A percentile compares a stretch with the other conserved stretches of the same genome.
Evolutionary conservation across 352 stramenopile genomes (phyloP).

Genomic region (Pythium vanterpoolii): DNA sequence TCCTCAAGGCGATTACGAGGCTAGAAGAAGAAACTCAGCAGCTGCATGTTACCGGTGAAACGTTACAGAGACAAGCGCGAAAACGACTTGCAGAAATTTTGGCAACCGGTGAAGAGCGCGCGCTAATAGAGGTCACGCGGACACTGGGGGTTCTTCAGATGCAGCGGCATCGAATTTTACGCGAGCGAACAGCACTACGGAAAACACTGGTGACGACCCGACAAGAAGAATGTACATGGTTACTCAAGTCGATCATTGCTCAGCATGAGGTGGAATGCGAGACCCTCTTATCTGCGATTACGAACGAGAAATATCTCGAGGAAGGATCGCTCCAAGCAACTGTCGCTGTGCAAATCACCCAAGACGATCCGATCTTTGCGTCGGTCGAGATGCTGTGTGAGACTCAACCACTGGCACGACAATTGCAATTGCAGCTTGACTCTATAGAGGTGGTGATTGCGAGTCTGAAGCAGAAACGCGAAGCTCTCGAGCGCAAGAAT

Average conservation of each 20-base stretch:
- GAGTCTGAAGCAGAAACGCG: constrained; percentile 3
- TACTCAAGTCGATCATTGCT: constrained; percentile 20
- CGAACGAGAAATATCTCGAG: constrained; percentile 21
- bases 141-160: constrained; percentile 12
- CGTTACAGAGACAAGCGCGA: constrained; percentile 8
- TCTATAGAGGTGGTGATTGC: constrained; percentile 6
- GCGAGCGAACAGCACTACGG: constrained; percentile 6
- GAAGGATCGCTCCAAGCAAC: constrained; percentile 23
- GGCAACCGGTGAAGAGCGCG: constrained; percentile 2
- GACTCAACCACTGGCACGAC: constrained; percentile 11
- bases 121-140: constrained; percentile 7
- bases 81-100: constrained; percentile 8
- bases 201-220: constrained; percentile 11
- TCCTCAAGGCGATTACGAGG: constrained; percentile 13
- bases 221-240: constrained; percentile 24
- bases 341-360: constrained; percentile 18
- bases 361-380: constrained; percentile 27
- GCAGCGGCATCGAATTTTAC: constrained; percentile 4
- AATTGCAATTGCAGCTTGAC: constrained; percentile 23
- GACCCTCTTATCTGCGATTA: constrained; percentile 8
- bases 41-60: background rate
- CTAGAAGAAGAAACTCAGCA: constrained; percentile 18
- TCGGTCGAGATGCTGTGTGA: constrained; percentile 17
- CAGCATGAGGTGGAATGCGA: constrained; percentile 23
- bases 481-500: constrained; percentile 8